These are phyloP conservation scores for Pleurostoma richardsiae DNA, from an alignment of 2,329 filamentous ascomycete species.

Conservation along the genomic window DNA sequence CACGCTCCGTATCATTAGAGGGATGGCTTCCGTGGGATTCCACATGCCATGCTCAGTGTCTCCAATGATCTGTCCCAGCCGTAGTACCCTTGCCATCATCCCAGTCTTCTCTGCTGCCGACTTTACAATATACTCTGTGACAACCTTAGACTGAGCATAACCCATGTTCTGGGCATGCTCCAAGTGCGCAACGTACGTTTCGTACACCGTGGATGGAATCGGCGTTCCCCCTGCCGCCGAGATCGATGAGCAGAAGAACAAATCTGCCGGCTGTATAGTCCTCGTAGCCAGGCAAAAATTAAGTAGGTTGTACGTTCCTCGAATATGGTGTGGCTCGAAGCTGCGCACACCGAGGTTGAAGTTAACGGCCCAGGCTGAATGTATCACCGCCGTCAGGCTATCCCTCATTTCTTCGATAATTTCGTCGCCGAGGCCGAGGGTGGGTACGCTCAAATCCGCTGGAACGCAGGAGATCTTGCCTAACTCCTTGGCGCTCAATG, in stretches of 20 bases:
- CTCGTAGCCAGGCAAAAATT: constrained; percentile 28
- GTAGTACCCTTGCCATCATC: constrained; percentile 28
- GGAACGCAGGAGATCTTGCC: constrained; percentile 24
- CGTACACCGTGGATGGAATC: constrained; percentile 25
- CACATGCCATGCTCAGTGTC: constrained; percentile 39
- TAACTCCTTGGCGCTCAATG: constrained; percentile 24
- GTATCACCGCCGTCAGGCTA: constrained; percentile 39
- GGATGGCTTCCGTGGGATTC: constrained; percentile 44
- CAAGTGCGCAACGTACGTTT: constrained; percentile 26
- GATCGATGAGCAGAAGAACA: constrained; percentile 41
- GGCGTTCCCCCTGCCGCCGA: constrained; percentile 33
- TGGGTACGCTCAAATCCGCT: constrained; percentile 30
- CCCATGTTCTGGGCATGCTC: constrained; percentile 41
- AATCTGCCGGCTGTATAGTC: constrained; percentile 24
- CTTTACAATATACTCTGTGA: constrained; percentile 38
- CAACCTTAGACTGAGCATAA: constrained; percentile 44
- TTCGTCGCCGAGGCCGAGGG: constrained; percentile 30
- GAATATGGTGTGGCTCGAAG: constrained; percentile 41
- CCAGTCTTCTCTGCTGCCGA: constrained; percentile 20
- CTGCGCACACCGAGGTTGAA: constrained; percentile 43
- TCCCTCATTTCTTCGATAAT: constrained; percentile 18
- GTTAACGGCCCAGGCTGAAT: constrained; percentile 50
- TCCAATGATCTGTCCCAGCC: constrained; percentile 40
- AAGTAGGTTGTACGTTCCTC: constrained; percentile 38
- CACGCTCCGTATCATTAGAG: constrained; percentile 41